Conservation (phyloP, 192 early-diverging fungal genomes). For the Gigaspora rosea region DNA sequence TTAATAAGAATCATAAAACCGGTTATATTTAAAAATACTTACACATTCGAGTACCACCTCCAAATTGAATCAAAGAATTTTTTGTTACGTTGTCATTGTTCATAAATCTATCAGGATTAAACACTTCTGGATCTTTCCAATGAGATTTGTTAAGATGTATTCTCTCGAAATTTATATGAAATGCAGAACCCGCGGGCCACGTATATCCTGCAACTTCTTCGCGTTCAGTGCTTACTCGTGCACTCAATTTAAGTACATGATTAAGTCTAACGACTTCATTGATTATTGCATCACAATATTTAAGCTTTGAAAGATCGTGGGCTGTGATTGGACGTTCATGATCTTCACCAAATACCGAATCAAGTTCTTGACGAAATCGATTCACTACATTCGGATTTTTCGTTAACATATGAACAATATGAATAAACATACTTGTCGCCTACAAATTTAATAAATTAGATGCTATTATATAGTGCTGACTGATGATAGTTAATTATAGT, state of each 20-base stretch:
- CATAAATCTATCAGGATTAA: constrained; percentile 22
- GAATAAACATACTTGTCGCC: not conserved
- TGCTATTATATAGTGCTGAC: no score
- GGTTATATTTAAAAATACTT: no score
- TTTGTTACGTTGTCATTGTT: not conserved
- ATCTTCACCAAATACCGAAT: not conserved
- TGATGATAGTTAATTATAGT: no score
- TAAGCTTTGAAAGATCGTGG: constrained; percentile 1
- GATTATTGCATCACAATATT: constrained; percentile 15
- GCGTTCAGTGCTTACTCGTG: not conserved
- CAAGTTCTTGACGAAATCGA: not conserved
- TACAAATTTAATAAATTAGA: not conserved
- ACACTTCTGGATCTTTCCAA: constrained; percentile 19
- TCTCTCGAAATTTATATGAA: constrained; percentile 12
- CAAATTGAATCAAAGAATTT: no score
- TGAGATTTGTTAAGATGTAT: not conserved
- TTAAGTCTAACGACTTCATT: constrained; percentile 6
- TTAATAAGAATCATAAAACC: no score
- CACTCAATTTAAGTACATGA: not conserved
- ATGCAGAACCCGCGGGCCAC: not conserved
- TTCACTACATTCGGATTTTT: constrained; percentile 13
- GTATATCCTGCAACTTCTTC: constrained; percentile 15
- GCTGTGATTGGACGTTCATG: not conserved
- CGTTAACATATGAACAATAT: not conserved
- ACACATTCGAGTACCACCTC: no score